These are phyloP conservation scores for Tulasnella sp. DNA, from an alignment of 768 basidiomycete species.

Conservation along the genomic window DNA sequence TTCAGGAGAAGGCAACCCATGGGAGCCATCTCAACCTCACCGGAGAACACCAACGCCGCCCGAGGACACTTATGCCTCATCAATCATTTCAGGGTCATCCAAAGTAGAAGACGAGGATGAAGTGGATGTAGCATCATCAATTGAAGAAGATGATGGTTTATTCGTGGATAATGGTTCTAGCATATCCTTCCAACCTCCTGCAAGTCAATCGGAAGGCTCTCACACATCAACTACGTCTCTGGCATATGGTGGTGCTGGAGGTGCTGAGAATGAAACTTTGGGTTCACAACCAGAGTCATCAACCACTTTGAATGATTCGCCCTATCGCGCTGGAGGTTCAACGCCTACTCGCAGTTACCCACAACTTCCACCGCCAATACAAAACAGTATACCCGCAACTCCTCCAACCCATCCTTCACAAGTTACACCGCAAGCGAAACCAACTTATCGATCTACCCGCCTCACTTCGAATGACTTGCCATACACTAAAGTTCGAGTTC, in stretches of 20 bases:
- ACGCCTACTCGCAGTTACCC: too few relatives aligned
- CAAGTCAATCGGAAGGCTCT: neutral
- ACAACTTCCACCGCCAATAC: neutral
- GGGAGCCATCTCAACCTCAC: neutral
- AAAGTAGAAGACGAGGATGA: neutral
- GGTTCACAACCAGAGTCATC: too few relatives aligned
- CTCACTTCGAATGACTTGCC: conserved; percentile 44
- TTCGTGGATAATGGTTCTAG: neutral
- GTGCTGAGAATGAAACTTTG: too few relatives aligned
- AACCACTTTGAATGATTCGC: too few relatives aligned
- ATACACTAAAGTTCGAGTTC: conserved; percentile 54
- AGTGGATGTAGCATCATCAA: neutral
- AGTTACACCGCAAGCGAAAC: neutral
- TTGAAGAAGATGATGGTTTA: neutral
- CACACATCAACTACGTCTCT: neutral
- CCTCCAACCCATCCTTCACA: conserved; percentile 1
- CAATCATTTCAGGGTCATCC: conserved; percentile 14
- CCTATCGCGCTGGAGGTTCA: too few relatives aligned
- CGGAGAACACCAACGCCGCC: too few relatives aligned
- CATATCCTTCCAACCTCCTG: neutral
- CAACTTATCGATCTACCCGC: conserved; percentile 12
- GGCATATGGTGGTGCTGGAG: too few relatives aligned
- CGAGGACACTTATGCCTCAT: conserved; percentile 11
- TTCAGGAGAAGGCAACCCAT: neutral
- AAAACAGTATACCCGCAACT: neutral